phyloP scores from a whole-genome alignment of 73 alveolate species.

The Stentor roeselii region DNA sequence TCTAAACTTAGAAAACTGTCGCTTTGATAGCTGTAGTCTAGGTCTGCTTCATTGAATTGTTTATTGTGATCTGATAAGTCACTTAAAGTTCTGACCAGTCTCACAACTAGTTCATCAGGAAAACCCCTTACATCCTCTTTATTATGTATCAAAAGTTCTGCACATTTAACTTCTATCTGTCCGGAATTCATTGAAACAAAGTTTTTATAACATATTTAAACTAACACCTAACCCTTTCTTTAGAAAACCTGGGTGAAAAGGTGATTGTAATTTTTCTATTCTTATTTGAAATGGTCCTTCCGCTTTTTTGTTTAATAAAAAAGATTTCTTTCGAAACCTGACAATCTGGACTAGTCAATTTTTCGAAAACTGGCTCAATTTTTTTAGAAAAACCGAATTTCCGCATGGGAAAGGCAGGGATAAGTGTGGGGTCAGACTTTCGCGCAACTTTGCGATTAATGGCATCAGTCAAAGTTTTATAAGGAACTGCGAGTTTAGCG shows the following conservation, averaged over 20 bases:
- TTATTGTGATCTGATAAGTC: neutral
- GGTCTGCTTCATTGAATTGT: neutral
- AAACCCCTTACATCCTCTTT: constrained; percentile 8
- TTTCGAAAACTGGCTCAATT: neutral
- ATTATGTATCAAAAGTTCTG: neutral
- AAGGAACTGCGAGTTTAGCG: neutral
- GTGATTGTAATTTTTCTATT: neutral
- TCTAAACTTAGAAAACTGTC: neutral
- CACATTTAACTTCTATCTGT: no score
- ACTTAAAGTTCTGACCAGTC: neutral
- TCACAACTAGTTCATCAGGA: neutral
- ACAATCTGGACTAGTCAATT: neutral
- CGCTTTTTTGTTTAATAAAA: neutral
- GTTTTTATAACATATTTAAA: no score
- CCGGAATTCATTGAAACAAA: no score
- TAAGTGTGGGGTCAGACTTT: neutral
- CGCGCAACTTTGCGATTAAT: neutral
- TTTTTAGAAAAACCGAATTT: neutral
- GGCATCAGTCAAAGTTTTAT: neutral
- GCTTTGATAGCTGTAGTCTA: neutral
- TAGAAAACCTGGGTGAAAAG: neutral
- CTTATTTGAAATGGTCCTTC: neutral
- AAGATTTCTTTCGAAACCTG: neutral
- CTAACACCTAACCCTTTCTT: no score
- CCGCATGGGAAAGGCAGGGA: neutral